Base-by-base conservation (phyloP, 805 yeast species). In the Scheffersomyces amazonensis region DNA sequence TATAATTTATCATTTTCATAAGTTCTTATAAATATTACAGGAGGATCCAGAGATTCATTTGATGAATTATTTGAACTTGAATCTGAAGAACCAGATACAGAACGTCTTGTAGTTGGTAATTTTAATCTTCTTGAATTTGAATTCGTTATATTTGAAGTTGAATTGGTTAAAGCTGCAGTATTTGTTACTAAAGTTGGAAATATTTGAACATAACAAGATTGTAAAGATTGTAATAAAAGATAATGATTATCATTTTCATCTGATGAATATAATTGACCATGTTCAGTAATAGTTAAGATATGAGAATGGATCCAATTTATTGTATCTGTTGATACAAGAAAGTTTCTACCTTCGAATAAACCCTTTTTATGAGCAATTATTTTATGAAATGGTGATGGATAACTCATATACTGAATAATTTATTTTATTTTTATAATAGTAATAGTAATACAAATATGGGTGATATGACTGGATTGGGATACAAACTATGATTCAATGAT, bases 21-120 rank as follows among this genome's bases (percentile, higher is more conserved):
- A 1, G 76, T 62, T 24, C 64, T 60, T 16, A 76, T 52, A 41
- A 63, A 70, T 11, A 77, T 47, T 29, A 63, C 66, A 0, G 65
- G 78, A 22, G 64, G 71, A 13, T 27, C 30, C n/a, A 13, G 9
- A 24, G 12, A 10, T 11, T 10, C 28, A 24, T 9, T 10, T 9
- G 28, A 6, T 8, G n/a, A 11, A 13, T 5, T 13, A 27, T n/a
- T 6, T 27, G 12, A 5, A 4, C 17, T 13, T 13, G 30, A 13
- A 27, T 15, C 30, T 13, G 17, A 5, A 15, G 30, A 27, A 9
- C 10, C 10, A 13, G 16, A 4, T 11, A 23, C 12, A 11, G 10
- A 23, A 20, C 22, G 22, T 15, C 15, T 27, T 13, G 30, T 13
- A 13, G 30, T 5, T 7, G 13, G 13, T 9, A 9, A 10, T 5